Conservation (phyloP, 805 yeast genomes). For the Monosporozyma aerobia region DNA sequence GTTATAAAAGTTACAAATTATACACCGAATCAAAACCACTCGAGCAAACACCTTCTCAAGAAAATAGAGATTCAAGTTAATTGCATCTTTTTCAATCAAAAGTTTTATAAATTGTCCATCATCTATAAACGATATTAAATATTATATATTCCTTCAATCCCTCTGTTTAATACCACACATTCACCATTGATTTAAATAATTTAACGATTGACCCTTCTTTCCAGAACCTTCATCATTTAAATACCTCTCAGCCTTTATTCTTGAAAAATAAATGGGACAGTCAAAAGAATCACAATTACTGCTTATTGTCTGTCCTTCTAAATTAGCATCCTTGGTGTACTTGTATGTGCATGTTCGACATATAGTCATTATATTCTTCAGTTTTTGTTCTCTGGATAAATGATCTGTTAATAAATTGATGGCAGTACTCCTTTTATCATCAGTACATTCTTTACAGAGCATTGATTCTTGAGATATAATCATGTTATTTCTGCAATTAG, state of each 20-base stretch:
- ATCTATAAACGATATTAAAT: not conserved
- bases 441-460: constrained; percentile 31
- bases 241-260: constrained; percentile 35
- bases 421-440: constrained; percentile 31
- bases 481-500: constrained; percentile 7
- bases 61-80: not conserved
- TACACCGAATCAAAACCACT: not conserved
- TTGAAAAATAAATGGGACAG: constrained; percentile 53
- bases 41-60: not conserved
- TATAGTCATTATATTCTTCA: constrained; percentile 24
- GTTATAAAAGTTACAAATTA: not conserved
- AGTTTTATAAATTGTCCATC: not conserved
- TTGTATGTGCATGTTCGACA: constrained; percentile 33
- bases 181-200: constrained; percentile 17
- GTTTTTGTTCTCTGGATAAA: constrained; percentile 4
- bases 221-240: constrained; percentile 14
- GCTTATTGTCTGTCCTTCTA: constrained; percentile 24
- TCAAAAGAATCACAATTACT: constrained; percentile 48
- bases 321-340: constrained; percentile 20
- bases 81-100: not conserved
- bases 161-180: not conserved
- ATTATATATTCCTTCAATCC: not conserved
- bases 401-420: constrained; percentile 19
- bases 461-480: constrained; percentile 5
- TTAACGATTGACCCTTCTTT: constrained; percentile 7